Conservation (phyloP, 257 asterid genomes). For the Solanum virginianum region DNA sequence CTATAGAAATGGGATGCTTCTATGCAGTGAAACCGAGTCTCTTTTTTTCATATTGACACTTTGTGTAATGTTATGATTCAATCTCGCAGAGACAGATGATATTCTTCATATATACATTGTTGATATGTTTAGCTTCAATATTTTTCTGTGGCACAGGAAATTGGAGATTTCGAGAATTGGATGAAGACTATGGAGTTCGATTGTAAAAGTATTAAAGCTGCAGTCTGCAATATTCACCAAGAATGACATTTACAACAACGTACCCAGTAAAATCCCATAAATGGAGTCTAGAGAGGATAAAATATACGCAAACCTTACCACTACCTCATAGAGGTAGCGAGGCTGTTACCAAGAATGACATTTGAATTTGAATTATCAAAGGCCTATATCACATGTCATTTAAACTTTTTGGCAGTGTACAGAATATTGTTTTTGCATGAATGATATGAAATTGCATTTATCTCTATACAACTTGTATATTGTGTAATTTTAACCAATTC, state of each 20-base stretch:
- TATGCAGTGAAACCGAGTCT: neutral
- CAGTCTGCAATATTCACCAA: constrained; percentile 77
- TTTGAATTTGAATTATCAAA: neutral
- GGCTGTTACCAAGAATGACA: constrained; percentile 13
- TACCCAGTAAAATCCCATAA: no score
- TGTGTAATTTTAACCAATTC: neutral
- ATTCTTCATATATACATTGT: neutral
- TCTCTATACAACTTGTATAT: neutral
- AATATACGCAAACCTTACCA: no score
- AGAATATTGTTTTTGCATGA: neutral
- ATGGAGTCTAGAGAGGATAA: no score
- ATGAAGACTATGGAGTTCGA: constrained; percentile 99
- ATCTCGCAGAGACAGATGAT: neutral
- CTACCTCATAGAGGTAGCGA: no score
- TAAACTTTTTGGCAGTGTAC: neutral
- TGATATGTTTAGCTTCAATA: neutral
- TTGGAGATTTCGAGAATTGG: constrained; percentile 98
- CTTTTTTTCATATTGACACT: neutral
- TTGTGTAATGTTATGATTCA: neutral
- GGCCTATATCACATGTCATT: neutral
- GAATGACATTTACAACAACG: neutral
- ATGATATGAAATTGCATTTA: neutral
- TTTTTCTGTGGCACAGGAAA: constrained; percentile 37
- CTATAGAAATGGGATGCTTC: neutral
- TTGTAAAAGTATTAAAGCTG: constrained; percentile 76